Percentiles rank a stretch among this genome's conserved stretches.
phyloP scores from a whole-genome alignment of 2,329 filamentous ascomycete genomes.

The Pestalotiopsis sp. region DNA sequence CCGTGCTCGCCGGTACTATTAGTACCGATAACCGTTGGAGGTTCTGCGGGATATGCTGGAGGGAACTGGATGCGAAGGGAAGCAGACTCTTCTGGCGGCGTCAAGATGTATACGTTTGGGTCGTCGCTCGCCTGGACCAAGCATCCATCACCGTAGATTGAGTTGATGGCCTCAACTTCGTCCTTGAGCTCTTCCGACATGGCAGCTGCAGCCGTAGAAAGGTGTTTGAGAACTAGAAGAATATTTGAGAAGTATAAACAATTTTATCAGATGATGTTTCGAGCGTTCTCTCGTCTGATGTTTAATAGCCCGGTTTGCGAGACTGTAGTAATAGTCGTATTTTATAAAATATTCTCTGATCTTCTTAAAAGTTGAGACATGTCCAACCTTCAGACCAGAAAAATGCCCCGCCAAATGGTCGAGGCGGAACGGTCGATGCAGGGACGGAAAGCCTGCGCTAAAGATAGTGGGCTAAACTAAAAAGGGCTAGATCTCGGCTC shows the following conservation, averaged over 20 bases:
- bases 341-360: neutral
- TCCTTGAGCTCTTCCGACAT: constrained; percentile 66
- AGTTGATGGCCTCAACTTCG: constrained; percentile 80
- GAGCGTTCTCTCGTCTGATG: neutral
- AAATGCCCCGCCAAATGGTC: constrained; percentile 1
- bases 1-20: constrained; percentile 72
- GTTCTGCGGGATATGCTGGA: constrained; percentile 68
- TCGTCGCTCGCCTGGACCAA: constrained; percentile 44
- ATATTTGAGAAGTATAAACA: neutral
- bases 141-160: constrained; percentile 75
- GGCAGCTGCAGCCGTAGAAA: neutral
- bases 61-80: constrained; percentile 70
- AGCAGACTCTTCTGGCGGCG: constrained; percentile 60
- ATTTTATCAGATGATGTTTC: too few species aligned
- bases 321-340: neutral
- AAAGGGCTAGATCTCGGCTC: neutral
- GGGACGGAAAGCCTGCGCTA: neutral
- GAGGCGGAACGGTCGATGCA: neutral
- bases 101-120: constrained; percentile 57
- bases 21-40: constrained; percentile 74
- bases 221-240: neutral
- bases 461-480: neutral
- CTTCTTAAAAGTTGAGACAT: neutral
- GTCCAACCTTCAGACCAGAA: neutral
- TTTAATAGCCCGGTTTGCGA: neutral